A percentile compares a stretch with the other conserved stretches of the same genome.
phyloP scores from a whole-genome alignment of 345 rosid genomes.

The Syzygium oleosum region DNA sequence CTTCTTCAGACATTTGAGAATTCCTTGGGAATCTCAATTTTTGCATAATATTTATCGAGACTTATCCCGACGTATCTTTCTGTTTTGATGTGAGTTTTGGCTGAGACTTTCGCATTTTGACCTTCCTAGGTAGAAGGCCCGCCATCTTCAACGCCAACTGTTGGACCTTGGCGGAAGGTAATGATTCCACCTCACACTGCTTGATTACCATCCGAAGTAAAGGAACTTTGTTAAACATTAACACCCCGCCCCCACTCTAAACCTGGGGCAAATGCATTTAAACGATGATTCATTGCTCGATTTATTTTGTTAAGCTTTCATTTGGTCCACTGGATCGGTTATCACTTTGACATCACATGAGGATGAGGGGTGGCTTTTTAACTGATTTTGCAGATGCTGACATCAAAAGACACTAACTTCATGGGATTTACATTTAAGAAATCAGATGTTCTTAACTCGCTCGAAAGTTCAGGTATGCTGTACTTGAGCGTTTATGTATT shows the following conservation, averaged over 20 bases:
- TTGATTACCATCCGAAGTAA: neutral
- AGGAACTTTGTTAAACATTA: neutral
- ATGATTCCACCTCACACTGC: neutral
- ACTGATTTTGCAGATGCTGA: conserved; percentile 68
- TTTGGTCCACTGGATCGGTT: neutral
- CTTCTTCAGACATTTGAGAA: neutral
- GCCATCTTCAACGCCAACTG: conserved; percentile 50
- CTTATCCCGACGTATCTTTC: neutral
- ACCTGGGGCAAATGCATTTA: neutral
- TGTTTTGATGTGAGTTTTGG: neutral
- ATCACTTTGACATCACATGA: neutral
- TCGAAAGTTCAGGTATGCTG: conserved; percentile 67
- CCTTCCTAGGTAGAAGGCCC: conserved; percentile 10
- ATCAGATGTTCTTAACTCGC: conserved; percentile 68
- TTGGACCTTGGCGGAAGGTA: conserved; percentile 99
- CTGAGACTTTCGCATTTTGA: neutral
- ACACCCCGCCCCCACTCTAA: neutral
- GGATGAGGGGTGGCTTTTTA: neutral
- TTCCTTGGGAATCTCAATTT: neutral
- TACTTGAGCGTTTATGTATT: neutral
- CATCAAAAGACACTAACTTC: conserved; percentile 89
- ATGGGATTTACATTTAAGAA: conserved; percentile 91
- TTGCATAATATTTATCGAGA: neutral
- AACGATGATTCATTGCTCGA: neutral
- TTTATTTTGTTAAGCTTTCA: neutral